Base-by-base conservation (phyloP, 108 stramenopile species). In the Nitzschia inconspicua region DNA sequence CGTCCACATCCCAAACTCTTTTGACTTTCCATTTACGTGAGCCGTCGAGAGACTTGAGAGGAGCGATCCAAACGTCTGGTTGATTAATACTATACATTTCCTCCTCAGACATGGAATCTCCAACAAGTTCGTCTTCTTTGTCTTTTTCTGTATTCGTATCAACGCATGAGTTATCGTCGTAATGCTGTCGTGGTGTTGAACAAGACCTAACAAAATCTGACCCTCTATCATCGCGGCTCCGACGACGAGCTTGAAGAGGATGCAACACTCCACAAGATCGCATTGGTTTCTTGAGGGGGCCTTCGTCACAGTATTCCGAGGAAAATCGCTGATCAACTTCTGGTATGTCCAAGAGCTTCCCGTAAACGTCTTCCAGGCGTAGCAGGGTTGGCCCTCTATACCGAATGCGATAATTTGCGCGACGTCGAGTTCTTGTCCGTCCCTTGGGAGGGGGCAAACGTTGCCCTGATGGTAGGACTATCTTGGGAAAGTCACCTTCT, bases 1-100 rank as follows among this genome's bases (percentile, higher is more conserved):
- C 40, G 16, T 40, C 39, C 4, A 41, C 23, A 23, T 57, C 39
- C 56, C 56, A 57, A 23, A 57, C 56, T 7, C 56, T n/a, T 40
- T 57, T 57, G 16, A 34, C 56, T 18, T 35, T 57, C 56, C 56
- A 57, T 18, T 18, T 40, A 5, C 18, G 56, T 9, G 20, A 22
- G 14, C 37, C 20, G 23, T 23, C 40, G 13, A 3, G 4, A 13
- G 39, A 20, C 22, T 40, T n/a, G 39, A 57, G 9, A 8, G 56
- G 56, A 6, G 56, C 41, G 40, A 57, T 57, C 56, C 56, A 57
- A 8, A 57, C 56, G 22, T 57, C 25, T 8, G 56, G 56, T 25
- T 22, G 56, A 13, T 37, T 37, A 8, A 37, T 11, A 13, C 36
- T n/a, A n/a, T 7, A 19, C 13, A 32, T 32, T 35, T 22, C 51